Evolutionary conservation across 345 rosid genomes (phyloP).

Genomic region (Bretschneidera sinensis): DNA sequence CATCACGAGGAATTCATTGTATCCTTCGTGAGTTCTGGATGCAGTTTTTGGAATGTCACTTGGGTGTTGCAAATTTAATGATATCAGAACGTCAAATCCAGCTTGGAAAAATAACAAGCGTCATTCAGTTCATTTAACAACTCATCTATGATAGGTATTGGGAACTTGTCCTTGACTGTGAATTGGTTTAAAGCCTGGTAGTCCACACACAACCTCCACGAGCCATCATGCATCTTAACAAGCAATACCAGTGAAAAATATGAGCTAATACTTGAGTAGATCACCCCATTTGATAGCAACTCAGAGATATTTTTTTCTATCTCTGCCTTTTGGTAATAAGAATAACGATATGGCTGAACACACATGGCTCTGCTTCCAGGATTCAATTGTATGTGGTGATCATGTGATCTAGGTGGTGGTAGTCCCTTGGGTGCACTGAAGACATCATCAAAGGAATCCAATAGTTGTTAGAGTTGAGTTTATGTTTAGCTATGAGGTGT

Average conservation of each 20-base stretch:
- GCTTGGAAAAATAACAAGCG: neutral
- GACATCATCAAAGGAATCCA: too few relatives aligned
- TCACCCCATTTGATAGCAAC: neutral
- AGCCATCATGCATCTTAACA: neutral
- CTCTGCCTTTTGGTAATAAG: neutral
- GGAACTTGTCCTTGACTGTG: neutral
- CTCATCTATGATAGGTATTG: neutral
- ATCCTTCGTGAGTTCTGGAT: neutral
- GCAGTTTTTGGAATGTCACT: neutral
- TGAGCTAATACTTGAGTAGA: neutral
- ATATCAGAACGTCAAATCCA: neutral
- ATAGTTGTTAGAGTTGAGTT: too few relatives aligned
- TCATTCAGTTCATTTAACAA: neutral
- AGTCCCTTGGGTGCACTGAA: too few relatives aligned
- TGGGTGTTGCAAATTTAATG: too few relatives aligned
- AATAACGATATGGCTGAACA: neutral
- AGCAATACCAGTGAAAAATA: neutral
- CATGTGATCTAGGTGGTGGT: too few relatives aligned
- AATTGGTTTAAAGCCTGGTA: neutral
- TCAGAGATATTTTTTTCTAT: neutral
- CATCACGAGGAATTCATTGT: neutral
- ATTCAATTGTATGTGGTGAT: too few relatives aligned
- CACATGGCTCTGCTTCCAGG: too few relatives aligned
- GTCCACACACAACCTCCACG: too few relatives aligned
- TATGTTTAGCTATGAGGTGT: too few relatives aligned